Base-by-base conservation (phyloP, 495 filamentous ascomycete species). In the Viridothelium virens region DNA sequence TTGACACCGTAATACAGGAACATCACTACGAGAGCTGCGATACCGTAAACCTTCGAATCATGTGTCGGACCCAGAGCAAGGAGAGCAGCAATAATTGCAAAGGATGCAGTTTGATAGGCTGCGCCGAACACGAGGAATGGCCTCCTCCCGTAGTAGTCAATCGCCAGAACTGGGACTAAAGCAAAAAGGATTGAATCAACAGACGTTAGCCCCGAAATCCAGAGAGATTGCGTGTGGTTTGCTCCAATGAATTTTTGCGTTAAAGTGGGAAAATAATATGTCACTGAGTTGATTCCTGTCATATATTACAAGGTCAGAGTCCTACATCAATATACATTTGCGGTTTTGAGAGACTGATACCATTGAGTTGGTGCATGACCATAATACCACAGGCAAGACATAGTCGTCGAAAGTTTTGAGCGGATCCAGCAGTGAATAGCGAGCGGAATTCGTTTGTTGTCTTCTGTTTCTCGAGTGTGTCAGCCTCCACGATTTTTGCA, bases 1-100 rank as follows among this genome's bases (percentile, higher is more conserved):
- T 74, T 70, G 31, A 72, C 36, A 47, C 69, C 61, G 56, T 63
- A 70, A 69, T 74, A 75, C 62, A 75, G 64, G 67, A 71, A 77
- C 41, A 77, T 71, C 59, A 75, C 48, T 5, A 53, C 48, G n/a
- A 53, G 48, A 53, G 48, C 48, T 9, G 48, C 48, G 48, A 53
- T 53, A 25, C 48, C 48, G 48, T 53, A 53, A 9, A 16, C 48
- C 48, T 25, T 53, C 48, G 48, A 53, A 25, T 18, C 48, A 18
- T 53, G 48, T 25, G 48, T 25, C 5, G 48, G 48, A 53, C 11
- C 48, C 48, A 53, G 48, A 16, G 48, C 48, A 53, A 53, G 48
- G 18, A 53, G 48, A 25, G 16, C 48, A 53, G 48, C 48, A 53
- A 53, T 53, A 18, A 53, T n/a, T 53, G 18, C 48, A 18, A 53